Base-by-base conservation (phyloP, 2,329 filamentous ascomycete genomes). In the Penicillium olsonii region DNA sequence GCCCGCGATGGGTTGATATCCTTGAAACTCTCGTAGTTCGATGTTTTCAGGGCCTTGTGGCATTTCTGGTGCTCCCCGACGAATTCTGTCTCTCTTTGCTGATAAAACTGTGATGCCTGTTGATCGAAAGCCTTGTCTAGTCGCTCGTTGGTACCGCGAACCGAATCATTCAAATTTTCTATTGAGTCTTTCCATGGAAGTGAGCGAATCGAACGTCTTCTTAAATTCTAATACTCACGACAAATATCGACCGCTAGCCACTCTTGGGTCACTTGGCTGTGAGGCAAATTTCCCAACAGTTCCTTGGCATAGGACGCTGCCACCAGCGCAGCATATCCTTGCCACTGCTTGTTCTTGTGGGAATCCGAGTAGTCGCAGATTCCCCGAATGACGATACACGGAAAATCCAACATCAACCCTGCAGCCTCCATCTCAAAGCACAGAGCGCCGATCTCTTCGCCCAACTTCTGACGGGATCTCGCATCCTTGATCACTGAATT, bases 1-100 rank as follows among this genome's bases (percentile, higher is more conserved):
- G 58, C 60, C 27, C 61, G 57, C 37, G 54, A 48, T 0, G 62
- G 63, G 41, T 69, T 70, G 38, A 66, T 58, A 31, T 71, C 58
- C 54, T 70, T 71, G 26, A 58, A 51, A 14, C 56, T 18, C 43
- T 63, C 56, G 38, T 71, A 70, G 8, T 43, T 54, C 56, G 2
- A 50, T 37, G 22, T 22, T 18, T 8, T 43, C 35, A n/a, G n/a
- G n/a, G n/a, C n/a, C n/a, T n/a, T n/a, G n/a, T n/a, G n/a, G n/a
- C n/a, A n/a, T n/a, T n/a, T n/a, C n/a, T n/a, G n/a, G n/a, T n/a
- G n/a, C n/a, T n/a, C n/a, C n/a, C n/a, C n/a, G n/a, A n/a, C n/a
- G n/a, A n/a, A n/a, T n/a, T n/a, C n/a, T n/a, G n/a, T n/a, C n/a
- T n/a, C n/a, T n/a, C n/a, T n/a, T n/a, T n/a, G n/a, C n/a, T n/a